Percentiles rank a stretch among this genome's conserved stretches.
Evolutionary conservation across 2,329 filamentous ascomycete genomes (phyloP).

Genomic region (Orbilia quercus): DNA sequence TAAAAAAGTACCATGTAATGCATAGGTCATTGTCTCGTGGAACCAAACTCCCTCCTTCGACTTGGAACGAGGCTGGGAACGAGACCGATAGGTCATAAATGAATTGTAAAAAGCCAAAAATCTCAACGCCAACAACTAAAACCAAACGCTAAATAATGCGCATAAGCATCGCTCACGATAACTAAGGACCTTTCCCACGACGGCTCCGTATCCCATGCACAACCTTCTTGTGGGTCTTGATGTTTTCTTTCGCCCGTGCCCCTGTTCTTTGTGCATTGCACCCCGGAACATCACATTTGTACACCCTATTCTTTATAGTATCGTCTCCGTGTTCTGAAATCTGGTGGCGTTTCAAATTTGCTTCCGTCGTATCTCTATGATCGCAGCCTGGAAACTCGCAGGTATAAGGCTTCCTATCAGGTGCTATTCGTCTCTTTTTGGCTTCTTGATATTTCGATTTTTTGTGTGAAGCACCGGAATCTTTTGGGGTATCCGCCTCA

Average conservation of each 20-base stretch:
- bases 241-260: conserved; percentile 23
- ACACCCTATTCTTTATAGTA: conserved; percentile 16
- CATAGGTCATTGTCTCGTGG: no score
- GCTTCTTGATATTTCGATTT: not conserved
- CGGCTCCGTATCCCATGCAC: conserved; percentile 20
- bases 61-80: no score
- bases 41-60: no score
- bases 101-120: no score
- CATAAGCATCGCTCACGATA: no score
- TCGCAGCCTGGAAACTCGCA: conserved; percentile 21
- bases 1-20: no score
- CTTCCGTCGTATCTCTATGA: conserved; percentile 26
- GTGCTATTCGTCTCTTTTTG: conserved; percentile 21
- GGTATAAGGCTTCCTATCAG: conserved; percentile 16
- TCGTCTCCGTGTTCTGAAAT: conserved; percentile 28
- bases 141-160: no score
- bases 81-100: no score
- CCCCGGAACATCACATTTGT: conserved; percentile 11
- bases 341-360: conserved; percentile 31
- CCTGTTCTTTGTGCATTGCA: conserved; percentile 26
- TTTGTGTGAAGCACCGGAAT: not conserved
- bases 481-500: not conserved
- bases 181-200: conserved; percentile 8
- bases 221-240: conserved; percentile 33
- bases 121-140: no score